Base-by-base conservation (phyloP, 805 yeast species). In the Pichia cephalocereana region DNA sequence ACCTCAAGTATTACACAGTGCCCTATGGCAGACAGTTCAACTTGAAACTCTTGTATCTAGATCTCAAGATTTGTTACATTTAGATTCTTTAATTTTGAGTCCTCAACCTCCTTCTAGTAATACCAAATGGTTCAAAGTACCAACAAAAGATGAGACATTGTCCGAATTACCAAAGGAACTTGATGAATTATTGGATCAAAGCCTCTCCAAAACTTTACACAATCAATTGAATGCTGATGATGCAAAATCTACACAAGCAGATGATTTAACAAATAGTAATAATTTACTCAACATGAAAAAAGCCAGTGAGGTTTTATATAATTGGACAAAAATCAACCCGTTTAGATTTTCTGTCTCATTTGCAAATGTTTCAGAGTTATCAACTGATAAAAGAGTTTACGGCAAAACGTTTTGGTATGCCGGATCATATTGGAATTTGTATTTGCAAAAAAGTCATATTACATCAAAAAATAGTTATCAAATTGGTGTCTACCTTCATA, bases 361-460 rank as follows among this genome's bases (percentile, higher is more conserved):
- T 58, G 67, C 72, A 9, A 69, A 74, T 46, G 70, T 77, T 3
- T 69, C 75, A 4, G 69, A 68, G 12, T 61, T 77, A 17, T 60
- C 65, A 15, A 66, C 72, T 1, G 76, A 70, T 17, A 72, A 69
- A 54, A 61, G 81, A 40, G 73, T 74, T 1, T 77, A 77, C 53
- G 73, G 77, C 10, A 70, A 71, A 49, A 70, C 79, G 0, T 64
- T 75, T 34, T 77, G 81, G 80, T 77, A 76, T 55, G 80, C 80
- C n/a, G 82, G 82, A 0, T 75, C 81, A 11, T 75, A 71, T 54
- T 77, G 82, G 82, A 76, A 75, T 52, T 58, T 77, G 9, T 77
- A 77, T 56, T 62, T 76, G 32, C 82, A 77, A 49, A 77, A 75
- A 53, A 70, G 63, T 41, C 59, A 58, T 27, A 59, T 71, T 38